phyloP scores from a whole-genome alignment of 768 basidiomycete genomes.

The Inosperma sp. region DNA sequence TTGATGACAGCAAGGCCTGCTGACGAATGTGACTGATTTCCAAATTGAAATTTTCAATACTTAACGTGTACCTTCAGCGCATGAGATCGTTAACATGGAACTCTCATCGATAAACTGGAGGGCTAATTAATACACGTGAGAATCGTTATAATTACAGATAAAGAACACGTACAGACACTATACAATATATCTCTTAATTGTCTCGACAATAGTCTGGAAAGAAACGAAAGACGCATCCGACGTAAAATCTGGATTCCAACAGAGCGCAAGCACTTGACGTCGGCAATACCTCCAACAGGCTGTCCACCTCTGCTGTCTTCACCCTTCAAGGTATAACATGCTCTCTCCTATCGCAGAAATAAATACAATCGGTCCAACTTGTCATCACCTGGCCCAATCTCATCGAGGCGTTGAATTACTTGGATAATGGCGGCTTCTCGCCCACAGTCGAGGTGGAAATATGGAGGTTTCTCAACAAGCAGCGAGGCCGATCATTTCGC shows the following conservation, averaged over 20 bases:
- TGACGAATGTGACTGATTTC: too few relatives aligned
- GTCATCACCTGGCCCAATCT: not conserved
- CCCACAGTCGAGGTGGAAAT: not conserved
- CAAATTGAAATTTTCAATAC: too few relatives aligned
- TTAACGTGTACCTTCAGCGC: too few relatives aligned
- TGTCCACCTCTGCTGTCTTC: not conserved
- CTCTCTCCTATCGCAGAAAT: conserved; percentile 1
- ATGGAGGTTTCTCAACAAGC: not conserved
- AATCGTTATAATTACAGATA: too few relatives aligned
- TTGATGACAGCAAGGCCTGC: too few relatives aligned
- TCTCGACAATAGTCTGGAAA: not conserved
- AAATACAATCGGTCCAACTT: not conserved
- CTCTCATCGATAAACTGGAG: too few relatives aligned
- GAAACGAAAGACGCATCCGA: not conserved
- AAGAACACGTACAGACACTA: too few relatives aligned
- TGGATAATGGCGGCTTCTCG: conserved; percentile 1
- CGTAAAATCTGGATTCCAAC: not conserved
- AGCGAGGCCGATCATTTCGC: not conserved
- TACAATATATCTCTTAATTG: not conserved
- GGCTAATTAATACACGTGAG: too few relatives aligned
- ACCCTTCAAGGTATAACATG: not conserved
- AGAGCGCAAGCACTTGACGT: not conserved
- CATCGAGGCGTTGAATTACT: not conserved
- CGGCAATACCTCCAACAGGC: not conserved
- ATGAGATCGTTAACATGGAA: too few relatives aligned